phyloP scores from a whole-genome alignment of 345 rosid genomes.

The Raphanus raphanistrum region DNA sequence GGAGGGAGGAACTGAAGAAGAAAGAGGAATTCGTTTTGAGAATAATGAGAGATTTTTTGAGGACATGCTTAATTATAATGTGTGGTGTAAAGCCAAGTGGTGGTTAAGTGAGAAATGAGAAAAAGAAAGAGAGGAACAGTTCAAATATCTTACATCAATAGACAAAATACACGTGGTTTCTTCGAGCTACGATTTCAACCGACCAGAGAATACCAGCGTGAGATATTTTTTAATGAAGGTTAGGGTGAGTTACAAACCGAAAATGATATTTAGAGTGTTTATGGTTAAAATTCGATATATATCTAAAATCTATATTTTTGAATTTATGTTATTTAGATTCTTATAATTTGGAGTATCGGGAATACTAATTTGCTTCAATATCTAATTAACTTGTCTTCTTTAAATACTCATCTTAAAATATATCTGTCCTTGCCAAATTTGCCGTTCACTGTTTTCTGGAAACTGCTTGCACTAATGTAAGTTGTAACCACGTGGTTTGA shows the following conservation, averaged over 20 bases:
- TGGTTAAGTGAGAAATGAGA: conserved; percentile 37
- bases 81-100: conserved; percentile 36
- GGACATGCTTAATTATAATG: conserved; percentile 32
- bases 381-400: not conserved
- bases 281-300: not conserved
- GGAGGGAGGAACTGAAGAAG: not conserved
- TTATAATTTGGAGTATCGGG: not conserved
- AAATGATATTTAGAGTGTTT: not conserved
- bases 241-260: not conserved
- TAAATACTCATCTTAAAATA: not conserved
- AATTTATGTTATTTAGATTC: not conserved
- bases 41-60: conserved; percentile 13
- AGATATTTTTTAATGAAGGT: not conserved
- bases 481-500: not conserved
- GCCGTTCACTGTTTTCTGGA: not conserved
- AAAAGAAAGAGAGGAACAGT: conserved; percentile 14
- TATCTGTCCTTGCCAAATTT: not conserved
- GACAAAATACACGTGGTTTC: conserved; percentile 36
- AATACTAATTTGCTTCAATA: not conserved
- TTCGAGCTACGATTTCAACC: conserved; percentile 18
- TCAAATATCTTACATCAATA: conserved; percentile 18
- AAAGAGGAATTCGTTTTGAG: conserved; percentile 10
- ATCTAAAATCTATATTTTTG: not conserved
- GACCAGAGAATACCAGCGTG: not conserved
- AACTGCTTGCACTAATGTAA: too few species aligned